phyloP scores from a whole-genome alignment of 2,329 filamentous ascomycete genomes.

The Venturiaceae sp. region DNA sequence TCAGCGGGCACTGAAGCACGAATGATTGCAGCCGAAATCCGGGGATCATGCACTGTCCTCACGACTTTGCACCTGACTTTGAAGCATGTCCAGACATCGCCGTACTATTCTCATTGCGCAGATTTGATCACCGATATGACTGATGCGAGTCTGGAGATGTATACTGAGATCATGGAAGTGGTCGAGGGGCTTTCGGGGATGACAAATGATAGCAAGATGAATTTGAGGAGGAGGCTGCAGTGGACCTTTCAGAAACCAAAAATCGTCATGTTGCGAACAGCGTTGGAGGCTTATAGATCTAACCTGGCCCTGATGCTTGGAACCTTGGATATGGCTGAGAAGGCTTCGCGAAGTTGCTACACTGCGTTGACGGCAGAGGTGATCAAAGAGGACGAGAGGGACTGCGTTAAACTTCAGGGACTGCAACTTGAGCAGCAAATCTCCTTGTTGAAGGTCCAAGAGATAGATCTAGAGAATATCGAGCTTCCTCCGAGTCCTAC shows the following conservation, averaged over 20 bases:
- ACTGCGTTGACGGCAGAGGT: not conserved
- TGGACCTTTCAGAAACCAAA: slow-evolving; percentile 16
- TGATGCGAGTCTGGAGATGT: slow-evolving; percentile 14
- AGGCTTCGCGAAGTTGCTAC: slow-evolving; percentile 11
- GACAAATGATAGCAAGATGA: slow-evolving; percentile 8
- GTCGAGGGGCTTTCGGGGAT: slow-evolving; percentile 9
- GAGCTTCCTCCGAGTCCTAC: not conserved
- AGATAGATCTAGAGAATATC: slow-evolving; percentile 10
- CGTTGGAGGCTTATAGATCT: slow-evolving; percentile 16
- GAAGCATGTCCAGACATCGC: slow-evolving; percentile 12
- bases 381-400: slow-evolving; percentile 11
- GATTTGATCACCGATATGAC: slow-evolving; percentile 15
- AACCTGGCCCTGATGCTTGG: slow-evolving; percentile 15
- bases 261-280: slow-evolving; percentile 13
- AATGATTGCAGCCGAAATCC: slow-evolving; percentile 15
- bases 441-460: slow-evolving; percentile 13
- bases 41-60: slow-evolving; percentile 14
- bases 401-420: slow-evolving; percentile 11
- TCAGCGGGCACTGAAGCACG: slow-evolving; percentile 15
- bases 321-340: slow-evolving; percentile 16
- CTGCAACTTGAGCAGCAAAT: slow-evolving; percentile 13
- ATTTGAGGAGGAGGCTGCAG: slow-evolving; percentile 13
- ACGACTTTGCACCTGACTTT: slow-evolving; percentile 13
- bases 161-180: slow-evolving; percentile 15
- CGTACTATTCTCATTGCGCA: slow-evolving; percentile 13